These are phyloP conservation scores for Phialophora expanda DNA, from an alignment of 2,329 filamentous ascomycete species.

Conservation along the genomic window DNA sequence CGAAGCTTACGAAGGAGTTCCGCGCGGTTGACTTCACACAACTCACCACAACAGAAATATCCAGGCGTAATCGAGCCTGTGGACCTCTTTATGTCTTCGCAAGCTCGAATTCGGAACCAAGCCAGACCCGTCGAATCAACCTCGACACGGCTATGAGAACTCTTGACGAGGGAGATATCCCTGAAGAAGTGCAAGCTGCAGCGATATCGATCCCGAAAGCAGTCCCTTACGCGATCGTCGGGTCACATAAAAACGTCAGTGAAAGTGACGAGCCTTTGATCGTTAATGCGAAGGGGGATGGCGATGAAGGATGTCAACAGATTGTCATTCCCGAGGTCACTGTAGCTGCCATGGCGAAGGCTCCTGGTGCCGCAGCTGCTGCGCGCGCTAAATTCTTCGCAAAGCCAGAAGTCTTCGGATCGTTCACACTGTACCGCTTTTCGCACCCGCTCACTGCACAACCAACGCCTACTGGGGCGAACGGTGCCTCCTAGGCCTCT, in stretches of 20 bases:
- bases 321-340: conserved; percentile 32
- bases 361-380: conserved; percentile 26
- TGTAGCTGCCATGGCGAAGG: conserved; percentile 27
- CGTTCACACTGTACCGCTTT: conserved; percentile 31
- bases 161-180: conserved; percentile 26
- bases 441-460: conserved; percentile 21
- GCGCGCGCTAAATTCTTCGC: conserved; percentile 30
- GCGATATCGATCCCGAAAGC: conserved; percentile 36
- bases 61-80: conserved; percentile 45
- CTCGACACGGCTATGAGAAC: conserved; percentile 27
- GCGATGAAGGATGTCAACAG: conserved; percentile 5
- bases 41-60: conserved; percentile 62
- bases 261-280: conserved; percentile 48
- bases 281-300: conserved; percentile 38
- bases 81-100: conserved; percentile 27
- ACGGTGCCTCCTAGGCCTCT: background rate
- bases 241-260: conserved; percentile 39
- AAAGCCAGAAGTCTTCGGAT: conserved; percentile 16
- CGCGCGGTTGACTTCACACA: conserved; percentile 64
- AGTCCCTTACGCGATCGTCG: conserved; percentile 48
- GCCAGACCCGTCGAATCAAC: conserved; percentile 26
- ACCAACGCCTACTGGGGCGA: background rate
- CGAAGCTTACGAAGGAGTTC: conserved; percentile 73
- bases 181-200: conserved; percentile 14
- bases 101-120: background rate